A percentile compares a stretch with the other conserved stretches of the same genome.
Evolutionary conservation across 1,284 basidiomycete genomes (phyloP).

Genomic region (Rhodofomes roseus): DNA sequence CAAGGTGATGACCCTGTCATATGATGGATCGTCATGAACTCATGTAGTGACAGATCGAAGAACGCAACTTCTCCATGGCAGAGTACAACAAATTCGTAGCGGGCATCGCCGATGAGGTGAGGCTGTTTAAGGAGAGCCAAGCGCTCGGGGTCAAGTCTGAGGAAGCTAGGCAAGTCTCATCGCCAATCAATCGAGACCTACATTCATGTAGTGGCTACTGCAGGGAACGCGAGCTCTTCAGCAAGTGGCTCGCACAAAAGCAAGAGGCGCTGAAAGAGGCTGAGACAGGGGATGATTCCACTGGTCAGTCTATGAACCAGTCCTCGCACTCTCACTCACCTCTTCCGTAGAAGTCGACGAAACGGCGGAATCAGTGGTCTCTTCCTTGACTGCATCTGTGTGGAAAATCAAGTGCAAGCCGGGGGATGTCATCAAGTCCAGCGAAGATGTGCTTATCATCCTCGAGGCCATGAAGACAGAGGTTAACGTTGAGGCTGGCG

Average conservation of each 20-base stretch:
- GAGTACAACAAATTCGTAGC: constrained; percentile 45
- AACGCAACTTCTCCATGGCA: constrained; percentile 48
- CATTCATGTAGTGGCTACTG: background rate
- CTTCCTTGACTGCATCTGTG: constrained; percentile 51
- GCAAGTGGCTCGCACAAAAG: constrained; percentile 10
- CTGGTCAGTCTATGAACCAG: background rate
- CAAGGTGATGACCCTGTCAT: constrained; percentile 31
- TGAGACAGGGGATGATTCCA: background rate
- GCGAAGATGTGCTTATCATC: constrained; percentile 49
- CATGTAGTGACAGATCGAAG: constrained; percentile 39
- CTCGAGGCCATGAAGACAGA: constrained; percentile 79
- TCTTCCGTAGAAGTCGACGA: background rate
- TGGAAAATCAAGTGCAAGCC: constrained; percentile 51
- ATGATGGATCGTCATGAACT: background rate
- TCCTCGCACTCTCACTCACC: background rate
- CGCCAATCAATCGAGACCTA: background rate
- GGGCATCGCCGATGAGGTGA: constrained; percentile 40
- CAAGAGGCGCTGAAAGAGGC: background rate
- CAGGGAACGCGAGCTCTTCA: constrained; percentile 16
- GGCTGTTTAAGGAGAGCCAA: constrained; percentile 40
- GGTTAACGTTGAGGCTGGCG: constrained; percentile 44
- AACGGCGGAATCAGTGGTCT: constrained; percentile 10
- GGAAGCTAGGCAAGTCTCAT: constrained; percentile 35
- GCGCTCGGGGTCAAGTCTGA: constrained; percentile 33
- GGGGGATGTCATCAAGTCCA: constrained; percentile 42